Conservation (phyloP, 2,329 filamentous ascomycete genomes). For the Monosporascus sp. region DNA sequence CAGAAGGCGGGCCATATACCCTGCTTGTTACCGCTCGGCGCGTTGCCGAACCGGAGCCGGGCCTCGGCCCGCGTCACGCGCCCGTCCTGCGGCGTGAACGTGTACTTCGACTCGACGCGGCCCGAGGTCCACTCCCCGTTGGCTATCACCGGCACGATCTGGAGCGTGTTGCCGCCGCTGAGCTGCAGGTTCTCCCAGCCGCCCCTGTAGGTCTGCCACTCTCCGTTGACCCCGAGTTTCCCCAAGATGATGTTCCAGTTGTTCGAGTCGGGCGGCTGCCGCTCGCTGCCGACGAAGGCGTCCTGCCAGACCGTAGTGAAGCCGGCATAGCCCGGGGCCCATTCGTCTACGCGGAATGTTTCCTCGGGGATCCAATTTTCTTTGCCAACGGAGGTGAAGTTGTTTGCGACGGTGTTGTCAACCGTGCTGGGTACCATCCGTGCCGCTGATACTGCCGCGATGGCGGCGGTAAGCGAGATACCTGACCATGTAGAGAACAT, state of each 20-base stretch:
- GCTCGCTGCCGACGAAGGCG: slow-evolving; percentile 36
- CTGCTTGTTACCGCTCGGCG: slow-evolving; percentile 34
- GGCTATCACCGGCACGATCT: slow-evolving; percentile 41
- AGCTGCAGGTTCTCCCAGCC: slow-evolving; percentile 43
- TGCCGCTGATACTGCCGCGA: not conserved
- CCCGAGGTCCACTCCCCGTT: slow-evolving; percentile 43
- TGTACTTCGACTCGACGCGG: slow-evolving; percentile 42
- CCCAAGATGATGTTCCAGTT: slow-evolving; percentile 43
- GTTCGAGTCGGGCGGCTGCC: slow-evolving; percentile 29
- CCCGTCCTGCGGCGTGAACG: slow-evolving; percentile 38
- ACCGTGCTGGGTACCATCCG: not conserved
- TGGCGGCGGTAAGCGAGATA: not conserved
- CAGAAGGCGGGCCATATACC: slow-evolving; percentile 52
- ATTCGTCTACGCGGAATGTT: not conserved
- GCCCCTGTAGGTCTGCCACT: slow-evolving; percentile 42
- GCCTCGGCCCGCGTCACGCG: slow-evolving; percentile 39
- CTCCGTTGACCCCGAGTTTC: slow-evolving; percentile 39
- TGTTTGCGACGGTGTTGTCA: not conserved
- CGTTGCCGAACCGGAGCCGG: slow-evolving; percentile 38
- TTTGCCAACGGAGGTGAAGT: not conserved
- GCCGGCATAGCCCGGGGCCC: slow-evolving; percentile 33
- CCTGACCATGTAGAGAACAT: not conserved
- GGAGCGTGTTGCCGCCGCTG: slow-evolving; percentile 45
- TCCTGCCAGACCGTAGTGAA: slow-evolving; percentile 42
- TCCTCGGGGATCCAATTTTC: not conserved